Evolutionary conservation across 2,329 filamentous ascomycete species (phyloP), one percentile per base, ranked within the genome.

Genomic region (Calonectria pteridis): DNA sequence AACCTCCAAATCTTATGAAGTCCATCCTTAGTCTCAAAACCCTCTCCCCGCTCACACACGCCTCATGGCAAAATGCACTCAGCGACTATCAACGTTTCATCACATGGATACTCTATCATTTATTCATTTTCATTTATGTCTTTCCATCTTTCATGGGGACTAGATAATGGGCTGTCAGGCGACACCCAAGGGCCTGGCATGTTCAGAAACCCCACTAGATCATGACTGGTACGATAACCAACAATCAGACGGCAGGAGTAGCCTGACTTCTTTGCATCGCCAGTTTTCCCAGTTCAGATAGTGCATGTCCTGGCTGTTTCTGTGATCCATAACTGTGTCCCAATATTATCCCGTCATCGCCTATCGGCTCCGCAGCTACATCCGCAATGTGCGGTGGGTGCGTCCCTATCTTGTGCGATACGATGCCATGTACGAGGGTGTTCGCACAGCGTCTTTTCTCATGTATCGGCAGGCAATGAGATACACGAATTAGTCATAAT

Each of bases 351-450:
- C 63, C 29, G 11, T 29, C n/a, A 16, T 69, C 23, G 43, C n/a
- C 40, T 28, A 26, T 13, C 37, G 31, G 3, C 20, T 11, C n/a
- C 13, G 20, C 29, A 16, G n/a, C 18, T 62, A 53, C 40, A 29
- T 3, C 29, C 40, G 20, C 40, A 46, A 11, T 20, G 13, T 14
- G 28, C 9, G 6, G 18, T 29, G 20, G 4, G 29, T 7, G 14
- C 35, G n/a, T 18, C 53, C 53, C 23, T 26, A 35, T 46, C 53
- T 26, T 23, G n/a, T 62, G 37, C 37, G 53, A 29, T 62, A 53
- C 53, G 37, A 69, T 40, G 53, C 53, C 13, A 62, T 49, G 29
- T 62, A 69, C 40, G 66, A 69, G 40, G 53, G 66, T 18, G 66
- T 69, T 35, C 66, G 40, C 35, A 51, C 66, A 18, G 20, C 40